Conservation (phyloP, 352 stramenopile genomes). For the Globisporangium lucens region DNA sequence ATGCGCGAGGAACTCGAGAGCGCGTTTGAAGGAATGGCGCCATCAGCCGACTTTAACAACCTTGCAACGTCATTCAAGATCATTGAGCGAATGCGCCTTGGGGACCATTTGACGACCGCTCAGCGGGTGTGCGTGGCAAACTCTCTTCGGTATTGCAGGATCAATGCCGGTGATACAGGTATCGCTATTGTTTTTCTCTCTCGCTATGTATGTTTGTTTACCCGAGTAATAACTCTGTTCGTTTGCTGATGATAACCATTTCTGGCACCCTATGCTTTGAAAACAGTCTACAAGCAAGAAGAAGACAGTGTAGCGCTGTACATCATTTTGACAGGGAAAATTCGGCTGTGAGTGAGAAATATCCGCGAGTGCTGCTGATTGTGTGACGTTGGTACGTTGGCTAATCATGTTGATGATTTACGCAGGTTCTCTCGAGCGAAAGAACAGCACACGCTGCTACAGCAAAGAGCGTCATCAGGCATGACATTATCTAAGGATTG, state of each 20-base stretch:
- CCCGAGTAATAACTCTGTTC: not conserved
- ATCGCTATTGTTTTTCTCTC: not conserved
- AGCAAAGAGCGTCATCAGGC: not conserved
- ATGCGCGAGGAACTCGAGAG: slow-evolving; percentile 16
- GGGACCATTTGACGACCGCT: slow-evolving; percentile 16
- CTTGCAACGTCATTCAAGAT: slow-evolving; percentile 26
- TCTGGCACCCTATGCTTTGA: not conserved
- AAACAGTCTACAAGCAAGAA: slow-evolving; percentile 31
- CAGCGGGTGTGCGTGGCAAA: slow-evolving; percentile 23
- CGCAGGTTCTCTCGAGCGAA: slow-evolving; percentile 10
- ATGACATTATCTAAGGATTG: slow-evolving; percentile 3
- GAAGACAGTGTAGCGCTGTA: slow-evolving; percentile 28
- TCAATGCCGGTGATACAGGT: slow-evolving; percentile 24
- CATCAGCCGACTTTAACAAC: slow-evolving; percentile 11
- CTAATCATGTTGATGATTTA: not conserved
- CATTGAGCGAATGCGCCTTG: slow-evolving; percentile 29
- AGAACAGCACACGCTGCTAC: not conserved
- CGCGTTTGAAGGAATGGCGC: not conserved
- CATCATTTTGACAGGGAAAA: slow-evolving; percentile 28
- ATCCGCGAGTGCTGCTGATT: not conserved
- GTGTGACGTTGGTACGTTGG: not conserved
- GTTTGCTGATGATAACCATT: not conserved
- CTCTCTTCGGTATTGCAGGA: slow-evolving; percentile 22
- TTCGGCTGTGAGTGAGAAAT: slow-evolving; percentile 25
- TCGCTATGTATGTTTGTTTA: not conserved